Base-by-base conservation (phyloP, 2,329 filamentous ascomycete genomes). In the Helicocarpus griseus region DNA sequence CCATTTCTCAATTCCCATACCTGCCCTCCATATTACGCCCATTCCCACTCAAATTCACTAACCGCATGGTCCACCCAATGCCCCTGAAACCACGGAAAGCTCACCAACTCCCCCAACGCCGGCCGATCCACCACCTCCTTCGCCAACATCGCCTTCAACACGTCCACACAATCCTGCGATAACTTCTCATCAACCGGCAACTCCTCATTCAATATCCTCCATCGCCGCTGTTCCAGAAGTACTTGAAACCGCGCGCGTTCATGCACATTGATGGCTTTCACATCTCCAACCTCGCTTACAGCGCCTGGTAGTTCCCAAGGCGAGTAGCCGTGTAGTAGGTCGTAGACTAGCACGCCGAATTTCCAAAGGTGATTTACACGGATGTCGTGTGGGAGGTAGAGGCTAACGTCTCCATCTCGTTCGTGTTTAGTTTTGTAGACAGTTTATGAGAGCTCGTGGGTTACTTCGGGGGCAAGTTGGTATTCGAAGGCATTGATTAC, bases 131-230 rank as follows among this genome's bases (percentile, higher is more conserved):
- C 26, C 11, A 54, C 53, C 3, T 65, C 52, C 46, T 56, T 61
- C 8, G 54, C 53, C 21, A 67, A 48, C 54, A 62, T 57, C 24
- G 53, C 49, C 38, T 55, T 57, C 41, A 68, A 45, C 9, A 60
- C 54, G 51, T 67, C 65, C 26, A 57, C 57, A 39, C 64, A 67
- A 48, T 65, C 65, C 50, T 65, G 64, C 5, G 62, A 62, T 11
- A 67, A 44, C 8, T 49, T 51, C 44, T 62, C 63, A 7, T 55
- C 47, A n/a, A 67, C 55, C 2, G 56, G 51, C 45, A 64, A 36
- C 43, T 63, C 57, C 14, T 62, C 57, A 17, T 57, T 61, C 31
- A 64, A 53, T 21, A 64, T 64, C 14, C 63, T 51, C 40, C 52
- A 17, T 33, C 61, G 57, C 19, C 63, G 54, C 2, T 54, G 22